phyloP scores from a whole-genome alignment of 2,329 filamentous ascomycete genomes.

The Aureobasidium subglaciale region DNA sequence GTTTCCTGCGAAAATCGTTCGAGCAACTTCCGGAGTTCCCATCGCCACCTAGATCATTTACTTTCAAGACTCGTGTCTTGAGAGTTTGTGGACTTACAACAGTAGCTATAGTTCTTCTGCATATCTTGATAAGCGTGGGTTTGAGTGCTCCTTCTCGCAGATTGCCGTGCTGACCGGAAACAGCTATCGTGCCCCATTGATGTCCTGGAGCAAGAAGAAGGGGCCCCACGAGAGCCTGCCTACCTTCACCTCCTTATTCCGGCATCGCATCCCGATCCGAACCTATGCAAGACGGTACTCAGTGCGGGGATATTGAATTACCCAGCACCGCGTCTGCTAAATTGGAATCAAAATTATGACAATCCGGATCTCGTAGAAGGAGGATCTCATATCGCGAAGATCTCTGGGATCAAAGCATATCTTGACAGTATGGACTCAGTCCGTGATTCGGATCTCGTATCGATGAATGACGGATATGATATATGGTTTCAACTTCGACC shows the following conservation, averaged over 20 bases:
- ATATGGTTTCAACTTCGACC: slow-evolving; percentile 59
- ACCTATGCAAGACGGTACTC: slow-evolving; percentile 23
- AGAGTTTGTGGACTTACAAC: background rate
- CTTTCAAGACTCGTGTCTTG: background rate
- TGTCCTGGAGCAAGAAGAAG: background rate
- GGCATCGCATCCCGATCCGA: slow-evolving; percentile 8
- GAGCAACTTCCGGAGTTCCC: background rate
- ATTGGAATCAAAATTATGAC: slow-evolving; percentile 18
- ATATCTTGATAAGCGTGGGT: background rate
- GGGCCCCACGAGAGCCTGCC: background rate
- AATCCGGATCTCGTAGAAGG: background rate
- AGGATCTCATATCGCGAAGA: slow-evolving; percentile 23
- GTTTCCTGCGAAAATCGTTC: background rate
- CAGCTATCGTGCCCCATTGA: background rate
- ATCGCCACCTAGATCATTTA: background rate
- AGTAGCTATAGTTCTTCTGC: background rate
- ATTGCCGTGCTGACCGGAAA: background rate
- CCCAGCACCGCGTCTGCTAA: slow-evolving; percentile 21
- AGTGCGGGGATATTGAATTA: slow-evolving; percentile 22
- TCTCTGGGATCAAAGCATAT: slow-evolving; percentile 22
- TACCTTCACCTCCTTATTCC: slow-evolving; percentile 9
- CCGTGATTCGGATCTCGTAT: slow-evolving; percentile 46
- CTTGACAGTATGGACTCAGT: slow-evolving; percentile 22
- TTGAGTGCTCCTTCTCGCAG: background rate
- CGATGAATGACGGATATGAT: slow-evolving; percentile 58